Evolutionary conservation across 2,329 filamentous ascomycete species (phyloP), one percentile per base, ranked within the genome.

Genomic region (Grosmannia serpens): DNA sequence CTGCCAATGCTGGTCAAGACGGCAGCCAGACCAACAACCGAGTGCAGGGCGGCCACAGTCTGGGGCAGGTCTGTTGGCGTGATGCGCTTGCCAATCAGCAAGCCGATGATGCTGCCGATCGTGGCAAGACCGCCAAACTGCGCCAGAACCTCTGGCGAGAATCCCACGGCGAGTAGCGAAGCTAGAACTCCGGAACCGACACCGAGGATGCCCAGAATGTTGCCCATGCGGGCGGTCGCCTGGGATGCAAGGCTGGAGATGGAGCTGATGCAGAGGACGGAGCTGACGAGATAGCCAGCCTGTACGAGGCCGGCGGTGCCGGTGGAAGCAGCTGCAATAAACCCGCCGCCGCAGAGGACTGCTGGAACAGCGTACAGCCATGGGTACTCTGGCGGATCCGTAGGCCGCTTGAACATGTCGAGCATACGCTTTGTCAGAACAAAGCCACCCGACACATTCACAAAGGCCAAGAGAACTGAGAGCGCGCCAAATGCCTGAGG

Each of bases 381-480:
- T 0, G 88, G 88, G 64, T 92, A 95, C 69, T 96, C 91, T 0
- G 87, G 84, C 35, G 90, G 91, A 64, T 95, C 91, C 5, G 89
- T 94, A 29, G 89, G 86, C 77, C 88, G 81, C 68, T 87, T 88
- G 69, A 92, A 92, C 88, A 92, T 92, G 69, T 95, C 90, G 50
- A 96, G 77, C 91, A 96, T 96, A 62, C 91, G 81, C 73, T 95
- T 95, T 3, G 90, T 95, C 60, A 96, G 89, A 50, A 95, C 87
- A 61, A 96, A 96, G 0, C 91, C 91, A 59, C 91, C 91, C 0
- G 88, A 86, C 3, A 96, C 85, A 64, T 95, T 95, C 62, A 95
- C 88, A 68, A 94, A 95, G 0, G 90, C 90, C 24, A 96, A 74
- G 6, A 94, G 75, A 1, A 95, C 91, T 1, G 89, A 95, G 1